Evolutionary conservation across 805 yeast genomes (phyloP).

Genomic region (Brettanomyces custersianus): DNA sequence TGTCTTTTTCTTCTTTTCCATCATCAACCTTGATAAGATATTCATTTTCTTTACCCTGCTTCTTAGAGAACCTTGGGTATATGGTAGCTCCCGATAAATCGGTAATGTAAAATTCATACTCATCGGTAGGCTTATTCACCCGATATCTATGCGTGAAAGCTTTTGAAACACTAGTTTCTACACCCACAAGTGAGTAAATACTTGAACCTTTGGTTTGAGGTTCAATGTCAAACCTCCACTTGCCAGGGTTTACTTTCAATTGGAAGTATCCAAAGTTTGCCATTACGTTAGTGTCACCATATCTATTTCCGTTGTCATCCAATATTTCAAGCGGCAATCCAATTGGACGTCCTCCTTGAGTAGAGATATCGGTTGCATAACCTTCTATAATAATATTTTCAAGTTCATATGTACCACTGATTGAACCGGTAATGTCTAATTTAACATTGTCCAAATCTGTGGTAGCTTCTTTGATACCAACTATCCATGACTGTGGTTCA

Average conservation of each 20-base stretch:
- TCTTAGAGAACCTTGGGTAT: slow-evolving; percentile 4
- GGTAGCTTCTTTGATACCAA: slow-evolving; percentile 38
- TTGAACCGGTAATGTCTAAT: slow-evolving; percentile 30
- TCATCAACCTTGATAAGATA: slow-evolving; percentile 1
- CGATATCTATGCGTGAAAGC: neutral
- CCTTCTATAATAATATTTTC: slow-evolving; percentile 62
- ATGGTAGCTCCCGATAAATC: slow-evolving; percentile 5
- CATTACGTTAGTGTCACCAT: slow-evolving; percentile 63
- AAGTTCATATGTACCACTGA: slow-evolving; percentile 42
- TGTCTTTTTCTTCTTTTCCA: neutral
- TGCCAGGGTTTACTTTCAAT: slow-evolving; percentile 63
- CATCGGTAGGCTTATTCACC: neutral
- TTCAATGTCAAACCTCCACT: slow-evolving; percentile 46
- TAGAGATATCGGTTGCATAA: slow-evolving; percentile 39
- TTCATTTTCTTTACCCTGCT: slow-evolving; percentile 7
- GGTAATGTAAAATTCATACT: slow-evolving; percentile 1
- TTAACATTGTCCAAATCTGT: slow-evolving; percentile 60
- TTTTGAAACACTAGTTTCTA: neutral
- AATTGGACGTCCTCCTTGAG: slow-evolving; percentile 30
- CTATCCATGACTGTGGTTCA: slow-evolving; percentile 63
- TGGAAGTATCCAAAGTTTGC: slow-evolving; percentile 79
- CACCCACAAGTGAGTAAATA: slow-evolving; percentile 28
- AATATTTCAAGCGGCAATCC: slow-evolving; percentile 42
- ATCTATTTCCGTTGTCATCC: slow-evolving; percentile 10
- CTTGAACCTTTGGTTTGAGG: slow-evolving; percentile 30